Conservation (phyloP, 345 rosid species). For the Eucalyptus marginata region DNA sequence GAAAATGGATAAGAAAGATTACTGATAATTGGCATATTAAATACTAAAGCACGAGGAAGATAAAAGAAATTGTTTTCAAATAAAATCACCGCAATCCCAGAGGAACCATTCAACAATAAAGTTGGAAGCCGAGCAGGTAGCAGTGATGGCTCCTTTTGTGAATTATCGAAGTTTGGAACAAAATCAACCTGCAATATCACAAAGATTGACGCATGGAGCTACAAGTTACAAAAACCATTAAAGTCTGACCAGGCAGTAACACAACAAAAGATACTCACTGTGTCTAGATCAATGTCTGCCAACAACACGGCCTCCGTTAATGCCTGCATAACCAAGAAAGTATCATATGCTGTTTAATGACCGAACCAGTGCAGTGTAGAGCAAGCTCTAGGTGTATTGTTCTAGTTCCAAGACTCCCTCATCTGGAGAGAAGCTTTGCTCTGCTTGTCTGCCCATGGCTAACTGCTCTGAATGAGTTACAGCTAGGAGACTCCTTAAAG, state of each 20-base stretch:
- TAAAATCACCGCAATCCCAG: conserved; percentile 84
- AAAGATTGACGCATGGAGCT: not conserved
- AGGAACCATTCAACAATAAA: conserved; percentile 79
- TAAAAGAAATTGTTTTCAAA: not conserved
- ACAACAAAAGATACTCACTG: conserved; percentile 30
- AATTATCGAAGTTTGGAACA: conserved; percentile 85
- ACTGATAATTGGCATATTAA: not conserved
- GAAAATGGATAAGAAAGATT: not conserved
- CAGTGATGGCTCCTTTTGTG: conserved; percentile 86
- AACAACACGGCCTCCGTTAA: conserved; percentile 75
- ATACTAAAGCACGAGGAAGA: not conserved
- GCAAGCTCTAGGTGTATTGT: not conserved
- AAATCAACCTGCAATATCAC: conserved; percentile 63
- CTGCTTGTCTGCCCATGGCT: not conserved
- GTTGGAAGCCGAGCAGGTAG: conserved; percentile 93
- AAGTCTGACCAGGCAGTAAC: not conserved
- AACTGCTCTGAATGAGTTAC: not conserved
- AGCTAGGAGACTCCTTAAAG: not conserved
- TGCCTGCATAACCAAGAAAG: conserved; percentile 30
- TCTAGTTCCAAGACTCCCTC: not conserved
- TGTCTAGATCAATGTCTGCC: conserved; percentile 78
- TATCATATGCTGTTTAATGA: not conserved
- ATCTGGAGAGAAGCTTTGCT: not conserved
- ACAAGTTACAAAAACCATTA: not conserved
- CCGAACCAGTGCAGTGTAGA: not conserved